A percentile compares a stretch with the other conserved stretches of the same genome.
Conservation (phyloP, 495 filamentous ascomycete species). For the Podospora pseudopauciseta region DNA sequence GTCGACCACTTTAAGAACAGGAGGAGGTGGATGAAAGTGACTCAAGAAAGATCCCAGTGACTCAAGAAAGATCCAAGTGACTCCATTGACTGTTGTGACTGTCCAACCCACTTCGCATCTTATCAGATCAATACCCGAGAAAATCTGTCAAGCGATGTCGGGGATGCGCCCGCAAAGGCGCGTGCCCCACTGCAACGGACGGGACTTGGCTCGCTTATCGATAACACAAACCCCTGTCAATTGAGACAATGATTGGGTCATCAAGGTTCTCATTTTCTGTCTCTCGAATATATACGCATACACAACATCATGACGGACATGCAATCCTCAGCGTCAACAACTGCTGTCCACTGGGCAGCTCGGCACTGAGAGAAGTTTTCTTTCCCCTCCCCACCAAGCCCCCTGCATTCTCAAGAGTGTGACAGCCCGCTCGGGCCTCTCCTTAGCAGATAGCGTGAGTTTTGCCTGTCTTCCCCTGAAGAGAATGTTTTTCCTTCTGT, state of each 20-base stretch:
- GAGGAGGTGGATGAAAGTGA: not conserved
- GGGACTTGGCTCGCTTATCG: slow-evolving; percentile 10
- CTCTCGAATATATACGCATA: slow-evolving; percentile 2
- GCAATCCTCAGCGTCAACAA: slow-evolving; percentile 12
- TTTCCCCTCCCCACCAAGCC: not conserved
- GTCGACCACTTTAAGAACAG: not conserved
- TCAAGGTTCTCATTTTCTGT: slow-evolving; percentile 14
- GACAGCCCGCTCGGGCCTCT: slow-evolving; percentile 3
- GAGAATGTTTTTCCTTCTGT: slow-evolving; percentile 70
- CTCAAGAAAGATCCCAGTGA: not conserved
- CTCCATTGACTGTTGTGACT: not conserved
- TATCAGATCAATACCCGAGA: slow-evolving; percentile 6
- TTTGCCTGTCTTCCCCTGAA: slow-evolving; percentile 87
- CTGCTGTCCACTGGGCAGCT: slow-evolving; percentile 11
- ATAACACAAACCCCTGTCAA: slow-evolving; percentile 1
- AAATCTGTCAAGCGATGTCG: slow-evolving; percentile 21
- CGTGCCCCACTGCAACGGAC: not conserved
- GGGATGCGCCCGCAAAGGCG: not conserved
- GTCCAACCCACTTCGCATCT: not conserved
- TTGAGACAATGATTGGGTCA: not conserved
- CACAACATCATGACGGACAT: slow-evolving; percentile 16
- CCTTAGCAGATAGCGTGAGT: slow-evolving; percentile 75
- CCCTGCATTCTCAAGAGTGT: not conserved
- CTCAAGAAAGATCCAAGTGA: not conserved
- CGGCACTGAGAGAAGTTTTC: slow-evolving; percentile 11